Percentiles rank a stretch among this genome's conserved stretches.
These are phyloP conservation scores for Dothistroma pini DNA, from an alignment of 2,329 filamentous ascomycete species.

Conservation along the genomic window DNA sequence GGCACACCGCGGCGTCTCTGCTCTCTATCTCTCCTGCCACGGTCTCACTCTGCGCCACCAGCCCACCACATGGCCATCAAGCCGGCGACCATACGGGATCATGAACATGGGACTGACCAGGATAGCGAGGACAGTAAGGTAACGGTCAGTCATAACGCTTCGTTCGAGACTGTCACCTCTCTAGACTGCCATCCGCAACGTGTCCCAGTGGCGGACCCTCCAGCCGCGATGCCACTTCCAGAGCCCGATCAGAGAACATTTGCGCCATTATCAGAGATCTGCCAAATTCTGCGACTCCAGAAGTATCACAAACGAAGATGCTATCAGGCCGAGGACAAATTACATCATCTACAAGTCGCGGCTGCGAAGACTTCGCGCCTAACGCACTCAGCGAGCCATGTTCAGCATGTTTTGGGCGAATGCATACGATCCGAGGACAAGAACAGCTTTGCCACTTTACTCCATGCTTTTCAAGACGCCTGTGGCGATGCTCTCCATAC, in stretches of 20 bases:
- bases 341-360: slow-evolving; percentile 71
- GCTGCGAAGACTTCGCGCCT: slow-evolving; percentile 71
- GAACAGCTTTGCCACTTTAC: slow-evolving; percentile 68
- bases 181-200: slow-evolving; percentile 4
- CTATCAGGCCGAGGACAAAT: slow-evolving; percentile 65
- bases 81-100: slow-evolving; percentile 12
- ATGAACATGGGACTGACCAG: background rate
- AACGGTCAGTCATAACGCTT: background rate
- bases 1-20: slow-evolving; percentile 22
- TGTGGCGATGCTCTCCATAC: slow-evolving; percentile 61
- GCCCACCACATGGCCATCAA: slow-evolving; percentile 23
- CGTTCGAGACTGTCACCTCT: background rate
- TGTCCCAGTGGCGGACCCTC: background rate
- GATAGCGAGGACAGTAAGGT: background rate
- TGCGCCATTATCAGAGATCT: slow-evolving; percentile 62
- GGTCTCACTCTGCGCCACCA: slow-evolving; percentile 14
- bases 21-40: slow-evolving; percentile 14
- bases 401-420: slow-evolving; percentile 72
- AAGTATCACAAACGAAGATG: slow-evolving; percentile 80
- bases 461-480: slow-evolving; percentile 75
- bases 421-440: slow-evolving; percentile 76
- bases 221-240: slow-evolving; percentile 5
- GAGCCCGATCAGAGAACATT: slow-evolving; percentile 10
- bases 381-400: slow-evolving; percentile 69
- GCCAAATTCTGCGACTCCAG: slow-evolving; percentile 71